Evolutionary conservation across 306 rosid genomes (phyloP), one percentile per base, ranked within the genome.

Genomic region (Abrus pulchellus): DNA sequence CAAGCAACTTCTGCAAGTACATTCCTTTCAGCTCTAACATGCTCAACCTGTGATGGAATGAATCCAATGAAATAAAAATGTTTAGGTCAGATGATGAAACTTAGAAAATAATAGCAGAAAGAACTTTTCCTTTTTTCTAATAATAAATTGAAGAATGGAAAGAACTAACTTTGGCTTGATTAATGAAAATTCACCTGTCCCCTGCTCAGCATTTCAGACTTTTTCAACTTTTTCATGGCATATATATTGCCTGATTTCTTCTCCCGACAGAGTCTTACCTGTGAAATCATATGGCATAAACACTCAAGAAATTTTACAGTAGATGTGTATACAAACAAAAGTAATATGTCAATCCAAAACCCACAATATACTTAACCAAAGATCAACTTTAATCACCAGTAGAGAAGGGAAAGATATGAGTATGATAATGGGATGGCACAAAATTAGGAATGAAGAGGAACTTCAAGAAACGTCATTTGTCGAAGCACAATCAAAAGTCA

Each of bases 1-100:
- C 89, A 80, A 7, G 90, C 97, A 88, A 92, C 97, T 86, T 94
- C 98, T 12, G 98, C 98, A 62, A 94, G 97, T 77, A 91, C 84
- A 75, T 94, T 94, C 82, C 98, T 88, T 83, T 94, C 97, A 14
- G 98, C 94, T 87, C 92, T 90, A 69, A 87, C 90, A 69, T 87
- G 90, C 83, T 87, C 87, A 78, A 86, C 90, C 90, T 86, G 56
- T 55, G 56, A 62, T 48, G 3, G 27, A 81, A 67, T 71, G 68
- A 20, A 57, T 11, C 9, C 66, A 29, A 8, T 9, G 59, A 79
- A 52, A 54, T 6, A 5, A 52, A 40, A 52, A 30, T 3, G 30
- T 73, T 28, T 14, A 67, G 60, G 44, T 55, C 41, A 43, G 10
- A 54, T 44, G 47, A 74, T 53, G 20, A 68, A 62, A 60, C 45